Evolutionary conservation across 2,329 filamentous ascomycete species (phyloP).

Genomic region (Beauveria sp.): DNA sequence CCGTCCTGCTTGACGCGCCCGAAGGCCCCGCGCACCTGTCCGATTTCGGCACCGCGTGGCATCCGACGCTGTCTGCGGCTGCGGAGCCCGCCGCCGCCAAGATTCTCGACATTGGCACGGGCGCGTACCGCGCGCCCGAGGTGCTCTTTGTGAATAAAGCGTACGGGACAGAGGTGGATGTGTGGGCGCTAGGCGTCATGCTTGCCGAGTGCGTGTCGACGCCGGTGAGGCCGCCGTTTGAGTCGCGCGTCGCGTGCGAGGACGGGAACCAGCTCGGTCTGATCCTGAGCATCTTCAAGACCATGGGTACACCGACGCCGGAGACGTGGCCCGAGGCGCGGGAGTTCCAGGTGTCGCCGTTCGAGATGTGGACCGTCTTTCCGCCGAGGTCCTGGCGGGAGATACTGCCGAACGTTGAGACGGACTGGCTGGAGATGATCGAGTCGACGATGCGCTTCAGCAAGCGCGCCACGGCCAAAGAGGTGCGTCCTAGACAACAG

Average conservation of each 20-base stretch:
- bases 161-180: conserved; percentile 69
- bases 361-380: conserved; percentile 82
- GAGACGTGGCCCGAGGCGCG: conserved; percentile 75
- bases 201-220: conserved; percentile 63
- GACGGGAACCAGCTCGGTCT: conserved; percentile 87
- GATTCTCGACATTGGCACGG: conserved; percentile 89
- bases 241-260: conserved; percentile 63
- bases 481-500: conserved; percentile 20
- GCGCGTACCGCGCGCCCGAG: conserved; percentile 84
- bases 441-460: conserved; percentile 63
- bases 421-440: conserved; percentile 57
- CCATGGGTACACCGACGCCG: conserved; percentile 76
- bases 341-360: conserved; percentile 65
- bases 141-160: conserved; percentile 73
- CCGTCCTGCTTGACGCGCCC: conserved; percentile 63
- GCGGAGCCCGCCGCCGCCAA: conserved; percentile 65
- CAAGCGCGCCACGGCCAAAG: conserved; percentile 55
- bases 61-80: conserved; percentile 46
- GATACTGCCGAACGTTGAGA: conserved; percentile 55
- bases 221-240: conserved; percentile 62
- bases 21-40: conserved; percentile 69
- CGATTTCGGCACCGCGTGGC: conserved; percentile 92
- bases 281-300: conserved; percentile 88
- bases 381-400: conserved; percentile 58
- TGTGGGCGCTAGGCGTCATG: conserved; percentile 84